Base-by-base conservation (phyloP, 208 protist species). In the Trypanosoma mega region DNA sequence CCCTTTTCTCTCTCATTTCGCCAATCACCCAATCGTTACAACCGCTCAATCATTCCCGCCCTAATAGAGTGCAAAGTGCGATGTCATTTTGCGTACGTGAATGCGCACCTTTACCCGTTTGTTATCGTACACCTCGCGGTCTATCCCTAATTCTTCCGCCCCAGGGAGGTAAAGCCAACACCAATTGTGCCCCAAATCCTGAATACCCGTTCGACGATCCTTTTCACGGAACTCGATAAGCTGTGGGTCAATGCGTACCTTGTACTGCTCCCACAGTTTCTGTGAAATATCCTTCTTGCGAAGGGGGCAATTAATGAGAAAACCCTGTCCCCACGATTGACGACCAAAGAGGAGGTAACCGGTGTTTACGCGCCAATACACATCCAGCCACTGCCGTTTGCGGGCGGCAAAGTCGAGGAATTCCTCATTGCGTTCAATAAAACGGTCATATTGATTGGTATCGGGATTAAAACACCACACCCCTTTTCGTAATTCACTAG, bases 211-310 rank as follows among this genome's bases (percentile, higher is more conserved):
- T n/a, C 77, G 82, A 16, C 85, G 71, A 45, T 96, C 90, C 61
- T 92, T 90, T 59, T 94, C 85, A 18, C 90, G 81, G 48, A 96
- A 83, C 53, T 96, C 90, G 48, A 96, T 86, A 14, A 96, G 76
- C 2, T 83, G 60, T 1, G 87, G 87, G 39, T 96, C 90, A 0
- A 96, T 60, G 26, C 90, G 84, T 21, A 96, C 90, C 66, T 93
- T 93, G 69, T 94, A 94, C 79, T 96, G 90, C 74, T 96, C 85
- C 87, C 90, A 96, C 68, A 96, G 76, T 63, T 96, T 96, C 76
- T 96, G 90, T 18, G 85, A 70, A 36, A 96, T 69, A 50, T 96
- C 90, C 52, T 78, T 78, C 66, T 93, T 93, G 43, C 90, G 80
- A 43, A 96, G 66, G 11, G 90, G 90, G 55, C 87, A 93, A 74